Conservation (phyloP, 768 basidiomycete species). For the Mycena latifolia region DNA sequence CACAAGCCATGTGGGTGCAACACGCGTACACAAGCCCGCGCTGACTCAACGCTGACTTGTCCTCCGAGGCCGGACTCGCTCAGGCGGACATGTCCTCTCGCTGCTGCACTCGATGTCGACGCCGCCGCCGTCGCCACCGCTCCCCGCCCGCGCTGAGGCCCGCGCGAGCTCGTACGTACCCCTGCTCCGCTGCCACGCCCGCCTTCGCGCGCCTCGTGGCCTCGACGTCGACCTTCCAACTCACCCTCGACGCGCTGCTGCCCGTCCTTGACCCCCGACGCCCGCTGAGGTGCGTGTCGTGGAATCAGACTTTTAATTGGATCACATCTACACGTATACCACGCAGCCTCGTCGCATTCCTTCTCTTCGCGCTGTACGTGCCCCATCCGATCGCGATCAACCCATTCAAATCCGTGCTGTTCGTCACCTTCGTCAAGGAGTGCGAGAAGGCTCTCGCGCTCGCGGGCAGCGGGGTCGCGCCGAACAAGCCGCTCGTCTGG, state of each 20-base stretch:
- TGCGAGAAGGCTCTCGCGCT: conserved; percentile 68
- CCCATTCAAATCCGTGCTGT: conserved; percentile 83
- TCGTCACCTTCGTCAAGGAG: conserved; percentile 76
- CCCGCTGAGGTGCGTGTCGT: conserved; percentile 71
- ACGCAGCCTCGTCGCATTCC: conserved; percentile 86
- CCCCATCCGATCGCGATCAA: conserved; percentile 85
- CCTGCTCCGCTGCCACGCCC: conserved; percentile 83
- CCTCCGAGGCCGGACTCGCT: too few relatives aligned
- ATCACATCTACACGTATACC: conserved; percentile 64
- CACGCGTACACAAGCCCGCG: too few relatives aligned
- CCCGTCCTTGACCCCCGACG: conserved; percentile 72
- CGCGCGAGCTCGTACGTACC: conserved; percentile 69
- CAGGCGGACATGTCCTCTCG: neutral
- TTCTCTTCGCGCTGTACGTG: conserved; percentile 84
- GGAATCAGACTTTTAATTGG: too few relatives aligned
- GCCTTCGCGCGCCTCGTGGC: conserved; percentile 83
- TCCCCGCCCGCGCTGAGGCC: neutral
- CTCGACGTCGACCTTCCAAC: conserved; percentile 82
- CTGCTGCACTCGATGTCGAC: neutral
- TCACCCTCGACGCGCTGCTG: conserved; percentile 85
- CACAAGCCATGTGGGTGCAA: too few relatives aligned
- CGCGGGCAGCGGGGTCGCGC: conserved; percentile 63
- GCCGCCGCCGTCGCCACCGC: too few relatives aligned
- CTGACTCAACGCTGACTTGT: too few relatives aligned
- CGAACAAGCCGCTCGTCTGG: conserved; percentile 87